Base-by-base conservation (phyloP, 23 red algal genomes). In the Agarophyton chilense region DNA sequence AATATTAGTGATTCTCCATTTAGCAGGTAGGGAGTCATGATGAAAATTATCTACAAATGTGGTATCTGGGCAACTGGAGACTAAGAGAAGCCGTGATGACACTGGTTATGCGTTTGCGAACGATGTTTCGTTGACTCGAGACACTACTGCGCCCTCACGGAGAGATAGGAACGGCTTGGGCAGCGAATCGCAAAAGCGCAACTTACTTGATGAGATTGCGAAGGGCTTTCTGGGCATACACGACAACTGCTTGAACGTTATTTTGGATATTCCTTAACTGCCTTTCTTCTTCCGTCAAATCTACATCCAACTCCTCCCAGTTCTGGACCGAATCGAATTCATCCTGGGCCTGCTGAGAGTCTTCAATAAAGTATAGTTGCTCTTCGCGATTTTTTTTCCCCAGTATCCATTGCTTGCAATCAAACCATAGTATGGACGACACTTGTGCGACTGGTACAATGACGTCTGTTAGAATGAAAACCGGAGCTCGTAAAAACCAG, bases 361-460 rank as follows among this genome's bases (percentile, higher is more conserved):
- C 50, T 1, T 80, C 77, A 0, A 80, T 24, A 10, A 80, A 80
- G 77, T 55, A 80, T 11, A 43, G 33, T n/a, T 25, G 21, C 28
- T 80, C 51, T 47, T 47, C 41, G 24, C 24, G 68, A 47, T 45
- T 74, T 47, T 13, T 43, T 47, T 6, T 4, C 6, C 51, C 51
- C 54, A 58, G 24, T n/a, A 80, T 61, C 44, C 77, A 56, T 40
- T 80, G 51, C 36, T 61, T 55, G 16, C 51, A 42, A 60, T 80
- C 77, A 50, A 40, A 80, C 77, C 77, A 80, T 25, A 80, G 11
- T 24, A 80, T 42, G 36, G 77, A 80, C 46, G 51, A 55, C 44
- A 80, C 77, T 80, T 80, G 51, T 13, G 50, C 54, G 10, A 80
- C 19, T 33, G 77, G 77, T 22, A 80, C 50, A 80, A 80, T 19